phyloP scores from a whole-genome alignment of 2,329 filamentous ascomycete genomes.

The Thielaviopsis punctulata region DNA sequence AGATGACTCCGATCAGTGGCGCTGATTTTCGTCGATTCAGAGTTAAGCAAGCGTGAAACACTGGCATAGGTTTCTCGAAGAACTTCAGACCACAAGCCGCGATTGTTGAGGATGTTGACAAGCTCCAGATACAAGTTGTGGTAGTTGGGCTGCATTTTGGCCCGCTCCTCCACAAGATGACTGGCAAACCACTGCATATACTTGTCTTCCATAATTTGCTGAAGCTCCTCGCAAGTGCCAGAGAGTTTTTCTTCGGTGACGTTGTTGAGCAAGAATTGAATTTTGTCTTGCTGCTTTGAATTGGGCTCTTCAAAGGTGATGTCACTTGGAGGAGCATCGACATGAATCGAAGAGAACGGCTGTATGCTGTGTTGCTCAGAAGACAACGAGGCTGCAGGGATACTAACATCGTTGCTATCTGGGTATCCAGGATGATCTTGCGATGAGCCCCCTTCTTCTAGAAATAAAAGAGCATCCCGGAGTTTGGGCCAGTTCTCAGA shows the following conservation, averaged over 20 bases:
- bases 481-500: conserved; percentile 65
- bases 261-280: conserved; percentile 93
- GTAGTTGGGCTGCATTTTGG: conserved; percentile 94
- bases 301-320: conserved; percentile 64
- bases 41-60: conserved; percentile 73
- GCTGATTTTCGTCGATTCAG: conserved; percentile 70
- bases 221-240: conserved; percentile 67
- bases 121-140: conserved; percentile 85
- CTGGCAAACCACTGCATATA: conserved; percentile 94
- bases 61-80: conserved; percentile 82
- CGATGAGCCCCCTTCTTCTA: conserved; percentile 2
- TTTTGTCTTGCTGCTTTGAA: conserved; percentile 75
- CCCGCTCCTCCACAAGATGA: conserved; percentile 87
- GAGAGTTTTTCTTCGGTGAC: conserved; percentile 79
- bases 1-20: conserved; percentile 72
- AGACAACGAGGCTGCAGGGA: conserved; percentile 17
- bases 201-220: conserved; percentile 57
- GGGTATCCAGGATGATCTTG: neutral
- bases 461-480: conserved; percentile 2
- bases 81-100: conserved; percentile 70
- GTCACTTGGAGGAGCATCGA: conserved; percentile 48
- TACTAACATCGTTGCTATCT: neutral
- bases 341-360: conserved; percentile 62
- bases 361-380: conserved; percentile 41
- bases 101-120: conserved; percentile 66